phyloP scores from a whole-genome alignment of 495 filamentous ascomycete species.

The Geopyxis carbonaria region DNA sequence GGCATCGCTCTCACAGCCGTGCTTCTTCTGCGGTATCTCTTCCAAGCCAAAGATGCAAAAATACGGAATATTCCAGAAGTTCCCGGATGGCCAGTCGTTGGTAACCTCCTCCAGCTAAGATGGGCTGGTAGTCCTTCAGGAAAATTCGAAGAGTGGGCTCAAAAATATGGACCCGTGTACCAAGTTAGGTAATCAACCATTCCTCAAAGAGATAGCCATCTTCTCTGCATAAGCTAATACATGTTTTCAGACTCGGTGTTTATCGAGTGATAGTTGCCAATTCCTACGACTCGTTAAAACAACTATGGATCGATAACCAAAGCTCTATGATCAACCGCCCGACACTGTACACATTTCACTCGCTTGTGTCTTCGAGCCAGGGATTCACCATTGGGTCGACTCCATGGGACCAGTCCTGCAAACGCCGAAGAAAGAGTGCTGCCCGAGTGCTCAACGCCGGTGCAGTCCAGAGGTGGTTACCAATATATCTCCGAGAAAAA shows the following conservation, averaged over 20 bases:
- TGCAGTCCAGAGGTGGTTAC: too few relatives aligned
- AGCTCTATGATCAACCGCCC: conserved; percentile 53
- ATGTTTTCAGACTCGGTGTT: too few relatives aligned
- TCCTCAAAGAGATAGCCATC: too few relatives aligned
- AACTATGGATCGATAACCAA: conserved; percentile 56
- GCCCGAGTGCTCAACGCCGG: conserved; percentile 54
- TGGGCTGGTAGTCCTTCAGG: too few relatives aligned
- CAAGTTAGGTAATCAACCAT: conserved; percentile 52
- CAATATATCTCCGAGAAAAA: too few relatives aligned
- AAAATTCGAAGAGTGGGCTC: conserved; percentile 37
- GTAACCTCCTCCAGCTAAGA: conserved; percentile 44
- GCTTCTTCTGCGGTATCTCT: too few relatives aligned
- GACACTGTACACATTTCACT: conserved; percentile 56
- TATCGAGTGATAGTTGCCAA: too few relatives aligned
- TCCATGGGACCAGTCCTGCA: conserved; percentile 60
- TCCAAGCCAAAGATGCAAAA: too few relatives aligned
- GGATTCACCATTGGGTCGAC: conserved; percentile 60
- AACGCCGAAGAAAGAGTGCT: conserved; percentile 50
- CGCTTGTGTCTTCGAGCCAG: conserved; percentile 49
- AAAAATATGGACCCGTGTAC: conserved; percentile 49
- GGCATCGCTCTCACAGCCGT: too few relatives aligned
- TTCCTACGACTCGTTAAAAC: conserved; percentile 46
- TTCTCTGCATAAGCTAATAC: too few relatives aligned
- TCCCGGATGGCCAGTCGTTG: conserved; percentile 46
- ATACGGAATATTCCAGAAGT: conserved; percentile 48